Evolutionary conservation across 148 eudicot genomes (phyloP), one percentile per base, ranked within the genome.

Genomic region (Persicaria tinctoria): DNA sequence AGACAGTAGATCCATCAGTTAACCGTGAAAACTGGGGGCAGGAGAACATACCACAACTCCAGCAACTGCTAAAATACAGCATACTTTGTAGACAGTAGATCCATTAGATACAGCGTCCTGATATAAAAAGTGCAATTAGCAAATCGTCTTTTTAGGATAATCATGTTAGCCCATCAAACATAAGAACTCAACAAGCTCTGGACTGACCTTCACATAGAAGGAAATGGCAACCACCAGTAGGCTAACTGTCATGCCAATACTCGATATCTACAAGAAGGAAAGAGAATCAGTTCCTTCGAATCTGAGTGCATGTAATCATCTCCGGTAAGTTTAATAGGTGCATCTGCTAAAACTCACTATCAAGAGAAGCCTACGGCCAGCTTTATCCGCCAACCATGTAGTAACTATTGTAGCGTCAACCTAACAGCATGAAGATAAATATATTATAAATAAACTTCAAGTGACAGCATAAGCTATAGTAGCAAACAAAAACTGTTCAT

Each of bases 331-430:
- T 50, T n/a, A 45, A 51, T 54, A 14, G 6, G 46, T 71, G 51
- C 8, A 70, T 51, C 50, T 6, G 20, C 55, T 75, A 17, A 55
- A 54, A 83, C 94, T 87, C 82, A 93, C 98, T 7, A 88, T 82
- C 59, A 93, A 88, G 74, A 93, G 88, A 81, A 93, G 46, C 79
- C 94, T 86, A 13, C 98, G 89, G 75, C 98, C 98, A 69, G 98
- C 86, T 88, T 78, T 93, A 80, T 93, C 98, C 73, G 84, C 90
- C 85, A 93, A 73, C 92, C 90, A 93, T 76, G 89, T 87, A 51
- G 97, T 78, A 51, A 91, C 79, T 59, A 80, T 81, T 53, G 98
- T 93, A 46, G 98, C 97, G 76, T 88, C 13, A 17, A 93, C 98
- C 98, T 93, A 78, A 49, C 50, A 73, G 13, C 14, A 17, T 46